Base-by-base conservation (phyloP, 257 asterid species). In the Parsonsia alboflavescens region DNA sequence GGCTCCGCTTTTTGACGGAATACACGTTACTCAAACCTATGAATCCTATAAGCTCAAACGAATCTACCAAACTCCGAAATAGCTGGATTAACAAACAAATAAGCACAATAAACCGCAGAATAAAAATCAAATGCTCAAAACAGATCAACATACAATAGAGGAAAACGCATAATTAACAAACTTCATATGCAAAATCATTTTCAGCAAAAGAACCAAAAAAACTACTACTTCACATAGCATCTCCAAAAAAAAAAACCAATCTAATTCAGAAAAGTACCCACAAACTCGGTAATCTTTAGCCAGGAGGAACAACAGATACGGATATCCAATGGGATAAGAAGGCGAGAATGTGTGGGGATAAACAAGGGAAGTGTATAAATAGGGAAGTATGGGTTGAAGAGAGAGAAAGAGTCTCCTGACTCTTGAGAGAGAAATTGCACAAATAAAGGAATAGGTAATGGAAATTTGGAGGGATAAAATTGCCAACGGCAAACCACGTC, bases 401-500 rank as follows among this genome's bases (percentile, higher is more conserved):
- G 22, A 41, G 28, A 6, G 24, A 57, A 28, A 24, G 41, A 56
- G 68, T 4, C 39, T 33, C 39, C 3, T 13, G 54, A 50, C 50
- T 63, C 48, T 50, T 22, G 44, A 17, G 67, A 4, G 67, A 19
- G 21, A 5, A 17, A 52, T 16, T 21, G n/a, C 17, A 7, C 16
- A 52, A n/a, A 5, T 15, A 52, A 21, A n/a, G 57, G 57, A 52
- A 16, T 10, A 7, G 8, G 28, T 13, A 12, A 22, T 39, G n/a
- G 30, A n/a, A 36, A 41, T 19, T n/a, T 21, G 33, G 68, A 2
- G 36, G 67, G 58, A 42, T 42, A 64, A 39, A 50, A 30, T 45
- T 33, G 71, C 63, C 77, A 74, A 53, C 70, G 15, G n/a, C 63
- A 46, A 5, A 48, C 58, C 53, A 63, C 63, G 63, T 74, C 71